These are phyloP conservation scores for Grosmannia clavigera DNA, from an alignment of 2,329 filamentous ascomycete genomes.

Conservation along the genomic window DNA sequence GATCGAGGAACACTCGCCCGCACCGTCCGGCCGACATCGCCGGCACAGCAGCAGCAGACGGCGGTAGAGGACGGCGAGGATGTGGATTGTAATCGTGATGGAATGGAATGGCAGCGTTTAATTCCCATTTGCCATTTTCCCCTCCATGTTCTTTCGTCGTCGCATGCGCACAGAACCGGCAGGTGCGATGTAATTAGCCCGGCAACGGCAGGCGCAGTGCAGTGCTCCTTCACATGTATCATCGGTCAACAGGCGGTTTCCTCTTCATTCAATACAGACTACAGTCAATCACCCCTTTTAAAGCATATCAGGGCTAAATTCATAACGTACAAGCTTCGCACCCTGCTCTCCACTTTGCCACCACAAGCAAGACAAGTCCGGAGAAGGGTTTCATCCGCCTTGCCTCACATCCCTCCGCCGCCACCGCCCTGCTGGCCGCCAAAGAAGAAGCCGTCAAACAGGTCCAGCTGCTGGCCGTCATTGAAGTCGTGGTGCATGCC, in stretches of 20 bases:
- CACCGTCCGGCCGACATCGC: slow-evolving; percentile 4
- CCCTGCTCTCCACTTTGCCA: too few relatives aligned
- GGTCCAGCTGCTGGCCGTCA: slow-evolving; percentile 48
- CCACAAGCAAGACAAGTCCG: too few relatives aligned
- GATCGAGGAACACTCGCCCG: slow-evolving; percentile 20
- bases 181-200: too few relatives aligned
- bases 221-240: too few relatives aligned
- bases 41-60: slow-evolving; percentile 14
- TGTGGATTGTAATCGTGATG: too few relatives aligned
- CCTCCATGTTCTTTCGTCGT: not conserved
- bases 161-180: too few relatives aligned
- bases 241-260: too few relatives aligned
- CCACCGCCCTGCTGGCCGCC: slow-evolving; percentile 35
- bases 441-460: slow-evolving; percentile 65
- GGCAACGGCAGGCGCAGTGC: too few relatives aligned
- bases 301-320: too few relatives aligned
- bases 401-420: slow-evolving; percentile 13
- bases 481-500: slow-evolving; percentile 50
- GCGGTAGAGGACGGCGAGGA: not conserved
- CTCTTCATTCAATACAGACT: too few relatives aligned
- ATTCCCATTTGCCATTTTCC: not conserved
- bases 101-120: not conserved
- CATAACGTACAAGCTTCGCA: too few relatives aligned
- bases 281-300: too few relatives aligned
- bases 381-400: not conserved